phyloP scores from a whole-genome alignment of 805 yeast species.

The Ogataea henricii region DNA sequence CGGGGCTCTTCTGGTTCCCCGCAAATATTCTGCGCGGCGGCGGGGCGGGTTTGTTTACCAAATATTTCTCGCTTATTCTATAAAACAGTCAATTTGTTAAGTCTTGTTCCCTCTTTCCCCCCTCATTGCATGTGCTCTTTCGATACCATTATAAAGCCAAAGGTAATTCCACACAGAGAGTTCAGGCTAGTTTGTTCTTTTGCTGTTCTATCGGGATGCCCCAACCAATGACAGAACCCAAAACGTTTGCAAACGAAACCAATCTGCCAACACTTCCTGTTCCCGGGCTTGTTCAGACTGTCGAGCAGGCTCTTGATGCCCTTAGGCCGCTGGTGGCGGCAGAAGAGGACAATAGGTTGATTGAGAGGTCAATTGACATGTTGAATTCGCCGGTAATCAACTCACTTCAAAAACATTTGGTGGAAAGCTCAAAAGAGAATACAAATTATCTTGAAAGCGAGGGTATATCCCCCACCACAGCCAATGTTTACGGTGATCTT shows the following conservation, averaged over 20 bases:
- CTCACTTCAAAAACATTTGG: conserved; percentile 55
- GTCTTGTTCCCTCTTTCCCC: neutral
- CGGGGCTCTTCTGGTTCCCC: too few relatives aligned
- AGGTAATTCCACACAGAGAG: too few relatives aligned
- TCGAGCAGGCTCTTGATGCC: conserved; percentile 54
- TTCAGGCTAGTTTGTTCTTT: too few relatives aligned
- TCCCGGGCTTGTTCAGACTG: conserved; percentile 54
- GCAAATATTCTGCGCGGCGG: conserved; percentile 2
- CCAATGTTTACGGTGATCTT: conserved; percentile 63
- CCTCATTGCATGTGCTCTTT: neutral
- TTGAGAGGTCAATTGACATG: conserved; percentile 47
- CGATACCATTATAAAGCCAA: too few relatives aligned
- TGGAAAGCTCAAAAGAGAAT: conserved; percentile 44
- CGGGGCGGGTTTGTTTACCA: neutral
- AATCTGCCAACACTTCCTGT: conserved; percentile 61
- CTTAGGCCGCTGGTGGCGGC: conserved; percentile 59
- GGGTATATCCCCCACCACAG: conserved; percentile 48
- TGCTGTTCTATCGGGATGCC: too few relatives aligned
- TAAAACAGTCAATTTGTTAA: neutral
- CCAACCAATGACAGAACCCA: conserved; percentile 10
- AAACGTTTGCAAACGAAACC: conserved; percentile 44
- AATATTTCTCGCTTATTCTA: neutral
- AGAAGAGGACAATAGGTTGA: conserved; percentile 51
- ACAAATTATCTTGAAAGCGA: conserved; percentile 56
- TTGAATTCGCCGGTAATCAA: conserved; percentile 42